A percentile compares a stretch with the other conserved stretches of the same genome.
Conservation (phyloP, 2,329 filamentous ascomycete genomes). For the Sporothrix pseudoabietina region DNA sequence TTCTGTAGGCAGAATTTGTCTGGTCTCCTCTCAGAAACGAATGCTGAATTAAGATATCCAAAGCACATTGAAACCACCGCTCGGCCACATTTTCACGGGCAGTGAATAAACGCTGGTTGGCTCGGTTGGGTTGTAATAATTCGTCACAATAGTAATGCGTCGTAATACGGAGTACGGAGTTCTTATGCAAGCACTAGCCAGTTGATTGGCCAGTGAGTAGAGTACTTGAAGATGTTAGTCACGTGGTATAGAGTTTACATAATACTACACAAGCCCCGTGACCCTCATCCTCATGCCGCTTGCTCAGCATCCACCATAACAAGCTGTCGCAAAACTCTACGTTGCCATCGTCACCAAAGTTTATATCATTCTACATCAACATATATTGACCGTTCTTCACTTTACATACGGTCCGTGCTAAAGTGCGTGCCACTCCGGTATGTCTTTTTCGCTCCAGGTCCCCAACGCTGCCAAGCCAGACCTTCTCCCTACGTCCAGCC, state of each 20-base stretch:
- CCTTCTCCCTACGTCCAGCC: constrained; percentile 14
- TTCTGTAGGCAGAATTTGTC: too few relatives aligned
- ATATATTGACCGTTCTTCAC: constrained; percentile 39
- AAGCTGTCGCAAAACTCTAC: constrained; percentile 37
- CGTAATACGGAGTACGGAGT: too few relatives aligned
- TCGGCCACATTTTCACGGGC: too few relatives aligned
- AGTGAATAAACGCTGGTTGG: too few relatives aligned
- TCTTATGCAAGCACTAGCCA: too few relatives aligned
- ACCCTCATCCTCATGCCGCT: constrained; percentile 25
- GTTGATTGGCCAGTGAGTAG: background rate
- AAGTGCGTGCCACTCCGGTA: constrained; percentile 27
- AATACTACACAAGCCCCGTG: constrained; percentile 21
- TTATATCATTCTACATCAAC: constrained; percentile 39
- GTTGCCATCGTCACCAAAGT: constrained; percentile 36
- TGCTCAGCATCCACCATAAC: constrained; percentile 35
- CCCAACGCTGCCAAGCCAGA: constrained; percentile 9
- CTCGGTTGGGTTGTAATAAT: too few relatives aligned
- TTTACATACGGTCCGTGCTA: constrained; percentile 35
- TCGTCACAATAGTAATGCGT: too few relatives aligned
- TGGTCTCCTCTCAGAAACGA: too few relatives aligned
- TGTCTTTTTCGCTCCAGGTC: background rate
- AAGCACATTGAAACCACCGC: too few relatives aligned
- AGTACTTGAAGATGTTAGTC: background rate
- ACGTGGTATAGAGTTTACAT: constrained; percentile 8
- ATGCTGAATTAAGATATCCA: too few relatives aligned